These are phyloP conservation scores for Didymella lethalis DNA, from an alignment of 2,329 filamentous ascomycete species.

Conservation along the genomic window DNA sequence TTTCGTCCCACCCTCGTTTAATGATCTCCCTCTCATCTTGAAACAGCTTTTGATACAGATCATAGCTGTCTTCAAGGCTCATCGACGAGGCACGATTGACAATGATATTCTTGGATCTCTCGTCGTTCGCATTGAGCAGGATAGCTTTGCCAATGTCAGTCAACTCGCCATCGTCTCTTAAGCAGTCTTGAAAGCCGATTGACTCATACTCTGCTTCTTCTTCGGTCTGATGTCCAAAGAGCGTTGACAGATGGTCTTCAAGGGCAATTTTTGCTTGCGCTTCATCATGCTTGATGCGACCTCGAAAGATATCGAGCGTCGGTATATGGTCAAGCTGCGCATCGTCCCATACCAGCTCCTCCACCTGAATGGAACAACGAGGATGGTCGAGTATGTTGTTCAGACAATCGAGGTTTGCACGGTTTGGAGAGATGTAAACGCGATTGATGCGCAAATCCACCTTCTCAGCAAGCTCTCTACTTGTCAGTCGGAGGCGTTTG, in stretches of 20 bases:
- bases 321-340: constrained; percentile 36
- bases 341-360: constrained; percentile 55
- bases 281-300: not conserved
- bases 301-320: constrained; percentile 21
- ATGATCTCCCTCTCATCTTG: constrained; percentile 46
- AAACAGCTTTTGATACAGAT: constrained; percentile 46
- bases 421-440: constrained; percentile 54
- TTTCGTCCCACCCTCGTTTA: constrained; percentile 34
- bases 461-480: constrained; percentile 25
- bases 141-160: constrained; percentile 30
- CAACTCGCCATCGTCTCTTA: constrained; percentile 4
- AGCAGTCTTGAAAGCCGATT: constrained; percentile 5
- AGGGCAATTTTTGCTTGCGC: constrained; percentile 1
- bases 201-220: constrained; percentile 10
- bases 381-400: constrained; percentile 50
- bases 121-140: constrained; percentile 24
- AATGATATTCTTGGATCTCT: constrained; percentile 25
- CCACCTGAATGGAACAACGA: constrained; percentile 40
- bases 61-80: constrained; percentile 35
- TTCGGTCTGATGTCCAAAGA: not conserved
- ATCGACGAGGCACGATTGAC: constrained; percentile 26
- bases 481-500: constrained; percentile 33
- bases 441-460: constrained; percentile 44
- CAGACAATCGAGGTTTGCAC: constrained; percentile 51
- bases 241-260: constrained; percentile 6